Evolutionary conservation across 1,284 basidiomycete genomes (phyloP), one percentile per base, ranked within the genome.

Genomic region (Melampsora occidentalis): DNA sequence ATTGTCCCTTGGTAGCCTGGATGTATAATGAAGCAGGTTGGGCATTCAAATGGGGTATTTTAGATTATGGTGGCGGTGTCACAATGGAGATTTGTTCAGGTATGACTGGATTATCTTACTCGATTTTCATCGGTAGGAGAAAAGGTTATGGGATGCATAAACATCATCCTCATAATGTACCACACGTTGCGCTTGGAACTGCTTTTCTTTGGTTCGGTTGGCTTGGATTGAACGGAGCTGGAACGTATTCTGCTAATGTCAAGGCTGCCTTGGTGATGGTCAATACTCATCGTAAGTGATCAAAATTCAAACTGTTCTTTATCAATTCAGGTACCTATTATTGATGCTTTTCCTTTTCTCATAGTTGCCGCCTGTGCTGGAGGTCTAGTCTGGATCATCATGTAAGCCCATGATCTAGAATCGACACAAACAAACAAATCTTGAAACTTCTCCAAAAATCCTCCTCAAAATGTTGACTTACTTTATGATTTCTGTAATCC

Each of bases 81-180:
- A 94, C 94, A 42, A 93, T 97, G 80, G 93, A 97, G 84, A 93
- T 97, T 79, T 91, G 91, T 67, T 94, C 91, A 76, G 94, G 94
- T 64, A 88, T 92, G 63, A 90, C 89, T 39, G 93, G 93, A 59
- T 86, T 96, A 64, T 93, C 93, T 0, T 94, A 91, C 84, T 90
- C 93, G n/a, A 86, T 96, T 81, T 98, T 92, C 84, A 90, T 99
- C 69, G 95, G 94, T 76, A 92, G 86, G 77, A 84, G 95, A 77
- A 87, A 91, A 46, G 95, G 95, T 2, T 98, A 95, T 82, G 90
- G 94, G 78, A 90, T 90, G 61, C 91, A 95, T 81, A 85, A 92
- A 31, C 85, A 92, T 79, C 89, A 93, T 78, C 94, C 94, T 10
- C 93, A 95, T 83, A 97, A 96, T 82, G 93, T 97, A 22, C 90